Percentiles rank a stretch among this genome's conserved stretches.
Conservation (phyloP, 1,139 yeast species). For the Zygotorulaspora mrakii region DNA sequence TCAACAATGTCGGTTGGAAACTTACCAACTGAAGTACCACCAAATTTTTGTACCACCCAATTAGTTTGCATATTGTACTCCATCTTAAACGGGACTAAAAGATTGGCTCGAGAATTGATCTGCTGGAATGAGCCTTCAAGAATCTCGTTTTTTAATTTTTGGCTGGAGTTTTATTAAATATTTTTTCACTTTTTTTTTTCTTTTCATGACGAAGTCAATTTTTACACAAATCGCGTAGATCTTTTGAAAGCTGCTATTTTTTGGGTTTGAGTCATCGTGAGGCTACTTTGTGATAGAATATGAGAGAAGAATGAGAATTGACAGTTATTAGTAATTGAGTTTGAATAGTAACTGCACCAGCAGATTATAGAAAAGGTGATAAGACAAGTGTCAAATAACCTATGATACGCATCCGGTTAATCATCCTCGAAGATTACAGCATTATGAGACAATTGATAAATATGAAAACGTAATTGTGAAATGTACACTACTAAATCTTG, state of each 20-base stretch:
- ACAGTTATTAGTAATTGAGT: no score
- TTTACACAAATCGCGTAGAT: constrained; percentile 3
- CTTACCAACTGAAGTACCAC: constrained; percentile 98
- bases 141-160: constrained; percentile 6
- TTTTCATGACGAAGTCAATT: constrained; percentile 1
- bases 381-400: no score
- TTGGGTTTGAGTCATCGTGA: constrained; percentile 2
- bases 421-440: no score
- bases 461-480: no score
- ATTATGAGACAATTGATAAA: no score
- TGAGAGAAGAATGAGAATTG: not conserved
- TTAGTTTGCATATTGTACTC: constrained; percentile 14
- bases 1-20: constrained; percentile 81
- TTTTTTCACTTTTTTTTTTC: constrained; percentile 7
- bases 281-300: no score
- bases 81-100: constrained; percentile 3
- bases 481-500: constrained; percentile 3
- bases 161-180: constrained; percentile 2
- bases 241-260: not conserved
- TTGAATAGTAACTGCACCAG: not conserved
- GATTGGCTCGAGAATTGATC: not conserved
- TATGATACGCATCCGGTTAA: no score
- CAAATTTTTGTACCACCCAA: constrained; percentile 94
- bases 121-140: no score
- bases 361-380: no score